Base-by-base conservation (phyloP, 176 grass and related monocot genomes). In the Carex parvula region DNA sequence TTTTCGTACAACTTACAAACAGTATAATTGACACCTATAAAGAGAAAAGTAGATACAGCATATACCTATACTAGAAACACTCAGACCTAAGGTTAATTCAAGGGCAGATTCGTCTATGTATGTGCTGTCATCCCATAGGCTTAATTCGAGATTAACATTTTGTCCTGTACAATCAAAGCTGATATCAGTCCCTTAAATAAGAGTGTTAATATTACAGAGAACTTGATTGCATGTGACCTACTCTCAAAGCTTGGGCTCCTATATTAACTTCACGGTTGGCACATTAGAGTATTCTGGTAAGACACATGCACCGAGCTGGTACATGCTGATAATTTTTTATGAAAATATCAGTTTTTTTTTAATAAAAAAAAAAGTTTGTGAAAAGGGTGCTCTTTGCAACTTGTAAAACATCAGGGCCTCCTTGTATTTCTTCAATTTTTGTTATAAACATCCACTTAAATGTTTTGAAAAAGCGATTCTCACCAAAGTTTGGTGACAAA, bases 31-130 rank as follows among this genome's bases (percentile, higher is more conserved):
- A 15, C 4, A 55, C 21, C 6, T 55, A 55, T 56, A 32, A 77
- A 53, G 24, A 55, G 11, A 56, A 6, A 55, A 16, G 48, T 29
- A 55, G 22, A 76, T 76, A 76, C 22, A 14, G 17, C 22, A 77
- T 77, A 24, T 77, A 94, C 94, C 94, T 91, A 74, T 89, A 83
- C 79, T 81, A 89, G 90, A 64, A 92, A 90, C 83, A 84, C 84
- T 94, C 80, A 90, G 61, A 66, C 88, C 93, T 60, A 97, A 86
- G 60, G 94, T 94, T 85, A 97, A 89, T 84, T 92, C 94, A 86
- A 97, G 92, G 72, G 83, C 90, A 72, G 84, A 92, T 26, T 94
- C 92, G 65, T 97, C 94, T 64, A 84, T 79, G 87, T 97, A 89
- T 46, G 87, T 81, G 52, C 92, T 79, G 42, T 91, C 93, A 87